Evolutionary conservation across 192 early-diverging fungal genomes (phyloP).

Genomic region (Coemansia sp.): DNA sequence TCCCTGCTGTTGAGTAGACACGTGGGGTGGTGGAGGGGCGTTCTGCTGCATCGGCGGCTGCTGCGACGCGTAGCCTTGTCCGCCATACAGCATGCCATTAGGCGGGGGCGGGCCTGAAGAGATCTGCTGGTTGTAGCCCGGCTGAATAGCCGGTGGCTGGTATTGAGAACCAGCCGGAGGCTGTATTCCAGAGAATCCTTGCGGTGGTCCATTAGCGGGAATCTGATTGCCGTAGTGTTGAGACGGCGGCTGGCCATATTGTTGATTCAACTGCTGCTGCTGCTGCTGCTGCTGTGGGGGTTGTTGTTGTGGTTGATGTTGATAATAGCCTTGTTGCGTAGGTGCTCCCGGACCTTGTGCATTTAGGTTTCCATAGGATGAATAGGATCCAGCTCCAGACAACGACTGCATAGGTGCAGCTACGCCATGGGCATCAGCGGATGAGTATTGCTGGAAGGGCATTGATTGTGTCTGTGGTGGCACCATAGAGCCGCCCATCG

Average conservation of each 20-base stretch:
- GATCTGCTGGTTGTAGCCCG: conserved; percentile 35
- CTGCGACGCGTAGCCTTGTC: conserved; percentile 20
- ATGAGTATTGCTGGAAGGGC: conserved; percentile 17
- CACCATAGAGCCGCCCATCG: not conserved
- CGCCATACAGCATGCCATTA: conserved; percentile 17
- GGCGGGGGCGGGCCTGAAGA: conserved; percentile 20
- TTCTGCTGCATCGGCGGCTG: conserved; percentile 23
- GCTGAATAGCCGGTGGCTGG: conserved; percentile 11
- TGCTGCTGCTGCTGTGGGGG: too few species aligned
- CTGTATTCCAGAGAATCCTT: conserved; percentile 10
- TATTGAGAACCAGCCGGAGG: conserved; percentile 5
- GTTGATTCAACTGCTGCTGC: conserved; percentile 13
- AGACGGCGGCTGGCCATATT: conserved; percentile 14
- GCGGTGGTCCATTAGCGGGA: not conserved
- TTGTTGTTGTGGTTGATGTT: conserved; percentile 24
- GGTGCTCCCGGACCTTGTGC: conserved; percentile 13
- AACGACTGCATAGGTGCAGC: conserved; percentile 4
- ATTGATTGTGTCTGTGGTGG: not conserved
- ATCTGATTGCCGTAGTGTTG: conserved; percentile 23
- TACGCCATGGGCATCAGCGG: conserved; percentile 5
- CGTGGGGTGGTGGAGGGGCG: not conserved
- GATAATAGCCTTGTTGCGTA: conserved; percentile 26
- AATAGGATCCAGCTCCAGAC: not conserved
- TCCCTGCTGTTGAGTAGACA: conserved; percentile 18
- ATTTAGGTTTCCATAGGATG: not conserved